A percentile compares a stretch with the other conserved stretches of the same genome.
These are phyloP conservation scores for Monosporascus ibericus DNA, from an alignment of 2,329 filamentous ascomycete species.

Conservation along the genomic window DNA sequence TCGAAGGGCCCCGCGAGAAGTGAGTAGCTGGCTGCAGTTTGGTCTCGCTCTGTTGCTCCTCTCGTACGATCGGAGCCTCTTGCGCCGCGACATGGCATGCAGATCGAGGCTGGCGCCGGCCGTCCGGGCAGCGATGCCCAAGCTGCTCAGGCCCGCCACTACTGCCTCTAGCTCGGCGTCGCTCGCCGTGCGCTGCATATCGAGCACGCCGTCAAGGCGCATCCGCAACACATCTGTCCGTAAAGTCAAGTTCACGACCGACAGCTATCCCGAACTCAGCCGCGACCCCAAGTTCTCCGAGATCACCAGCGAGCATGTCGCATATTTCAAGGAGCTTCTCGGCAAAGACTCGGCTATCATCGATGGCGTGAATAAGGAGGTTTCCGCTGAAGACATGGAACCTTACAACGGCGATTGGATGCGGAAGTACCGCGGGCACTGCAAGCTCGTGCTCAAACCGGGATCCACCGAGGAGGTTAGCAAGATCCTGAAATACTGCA, in stretches of 20 bases:
- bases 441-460: slow-evolving; percentile 81
- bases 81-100: not conserved
- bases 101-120: slow-evolving; percentile 23
- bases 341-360: slow-evolving; percentile 74
- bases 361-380: slow-evolving; percentile 72
- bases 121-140: slow-evolving; percentile 16
- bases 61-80: too few relatives aligned
- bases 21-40: too few relatives aligned
- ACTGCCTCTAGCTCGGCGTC: not conserved
- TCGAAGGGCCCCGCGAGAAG: too few relatives aligned
- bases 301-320: slow-evolving; percentile 73
- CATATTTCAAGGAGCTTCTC: slow-evolving; percentile 75
- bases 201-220: slow-evolving; percentile 19
- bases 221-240: slow-evolving; percentile 20
- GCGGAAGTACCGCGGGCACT: slow-evolving; percentile 93
- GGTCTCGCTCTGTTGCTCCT: too few relatives aligned
- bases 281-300: slow-evolving; percentile 69
- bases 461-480: slow-evolving; percentile 81
- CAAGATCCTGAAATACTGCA: slow-evolving; percentile 89
- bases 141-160: slow-evolving; percentile 10
- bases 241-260: slow-evolving; percentile 70
- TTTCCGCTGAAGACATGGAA: slow-evolving; percentile 69
- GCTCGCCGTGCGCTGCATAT: slow-evolving; percentile 15
- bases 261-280: slow-evolving; percentile 78
- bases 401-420: slow-evolving; percentile 98